phyloP scores from a whole-genome alignment of 2,329 filamentous ascomycete species.

The Diaporthe sp. region DNA sequence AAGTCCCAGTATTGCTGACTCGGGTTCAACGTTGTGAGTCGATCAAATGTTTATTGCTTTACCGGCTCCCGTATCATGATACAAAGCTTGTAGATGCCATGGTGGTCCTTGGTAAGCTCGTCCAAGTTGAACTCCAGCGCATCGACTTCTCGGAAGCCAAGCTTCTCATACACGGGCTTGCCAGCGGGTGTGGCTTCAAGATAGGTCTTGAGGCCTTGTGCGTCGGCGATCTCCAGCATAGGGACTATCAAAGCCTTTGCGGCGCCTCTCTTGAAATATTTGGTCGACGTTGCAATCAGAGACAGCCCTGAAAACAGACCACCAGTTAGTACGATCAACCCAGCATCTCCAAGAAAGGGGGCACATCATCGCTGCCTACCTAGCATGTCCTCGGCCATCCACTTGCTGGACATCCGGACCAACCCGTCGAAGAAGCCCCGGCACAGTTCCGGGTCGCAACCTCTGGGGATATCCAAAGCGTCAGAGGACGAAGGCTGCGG shows the following conservation, averaged over 20 bases:
- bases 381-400: background rate
- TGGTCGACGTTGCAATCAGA: slow-evolving; percentile 15
- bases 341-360: no score
- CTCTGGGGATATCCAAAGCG: background rate
- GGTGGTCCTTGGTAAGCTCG: slow-evolving; percentile 13
- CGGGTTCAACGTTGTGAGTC: background rate
- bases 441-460: slow-evolving; percentile 5
- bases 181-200: slow-evolving; percentile 19
- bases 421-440: slow-evolving; percentile 8
- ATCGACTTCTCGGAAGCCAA: slow-evolving; percentile 13
- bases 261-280: slow-evolving; percentile 15
- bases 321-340: no score
- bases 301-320: slow-evolving; percentile 11
- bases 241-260: slow-evolving; percentile 7
- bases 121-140: background rate
- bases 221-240: slow-evolving; percentile 10
- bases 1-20: background rate
- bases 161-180: slow-evolving; percentile 8
- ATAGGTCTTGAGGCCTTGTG: background rate
- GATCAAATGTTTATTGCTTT: background rate
- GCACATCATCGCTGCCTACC: background rate
- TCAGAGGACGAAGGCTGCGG: background rate
- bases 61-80: slow-evolving; percentile 3
- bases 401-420: slow-evolving; percentile 13
- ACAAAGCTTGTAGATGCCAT: slow-evolving; percentile 9